phyloP scores from a whole-genome alignment of 1,284 basidiomycete species.

The Lignosus rhinocerotis region DNA sequence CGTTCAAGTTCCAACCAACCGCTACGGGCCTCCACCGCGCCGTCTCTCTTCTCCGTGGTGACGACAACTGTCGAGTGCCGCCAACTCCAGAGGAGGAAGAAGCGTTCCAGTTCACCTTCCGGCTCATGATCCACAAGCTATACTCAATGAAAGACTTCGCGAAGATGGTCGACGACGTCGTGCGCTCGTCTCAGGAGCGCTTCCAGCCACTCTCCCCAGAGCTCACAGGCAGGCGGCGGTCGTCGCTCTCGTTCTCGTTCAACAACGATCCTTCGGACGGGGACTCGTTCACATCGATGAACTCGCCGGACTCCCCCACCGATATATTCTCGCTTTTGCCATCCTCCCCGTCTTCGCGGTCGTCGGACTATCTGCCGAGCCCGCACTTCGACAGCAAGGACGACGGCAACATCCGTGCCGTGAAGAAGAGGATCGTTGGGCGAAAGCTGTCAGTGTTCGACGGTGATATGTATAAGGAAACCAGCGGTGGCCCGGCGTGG shows the following conservation, averaged over 20 bases:
- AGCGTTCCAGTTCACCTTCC: constrained; percentile 54
- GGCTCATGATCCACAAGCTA: constrained; percentile 62
- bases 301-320: constrained; percentile 8
- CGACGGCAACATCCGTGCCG: constrained; percentile 7
- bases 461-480: not conserved
- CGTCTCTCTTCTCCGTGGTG: constrained; percentile 16
- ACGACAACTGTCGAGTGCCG: not conserved
- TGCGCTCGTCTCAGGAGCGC: constrained; percentile 47
- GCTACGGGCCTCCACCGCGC: constrained; percentile 19
- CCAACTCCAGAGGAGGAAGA: constrained; percentile 15
- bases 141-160: constrained; percentile 64
- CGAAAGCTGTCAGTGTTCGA: constrained; percentile 16
- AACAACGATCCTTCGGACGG: not conserved
- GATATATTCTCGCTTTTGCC: constrained; percentile 7
- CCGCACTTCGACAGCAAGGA: not conserved
- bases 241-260: constrained; percentile 8
- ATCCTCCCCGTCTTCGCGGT: constrained; percentile 14
- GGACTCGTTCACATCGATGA: constrained; percentile 8
- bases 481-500: constrained; percentile 5
- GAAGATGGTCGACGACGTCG: constrained; percentile 52
- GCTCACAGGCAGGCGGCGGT: not conserved
- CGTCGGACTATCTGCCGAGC: constrained; percentile 1
- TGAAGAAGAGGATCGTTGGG: constrained; percentile 21
- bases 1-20: constrained; percentile 15
- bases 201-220: constrained; percentile 13